These are phyloP conservation scores for Fraxinus excelsior DNA, from an alignment of 257 asterid species.

Conservation along the genomic window DNA sequence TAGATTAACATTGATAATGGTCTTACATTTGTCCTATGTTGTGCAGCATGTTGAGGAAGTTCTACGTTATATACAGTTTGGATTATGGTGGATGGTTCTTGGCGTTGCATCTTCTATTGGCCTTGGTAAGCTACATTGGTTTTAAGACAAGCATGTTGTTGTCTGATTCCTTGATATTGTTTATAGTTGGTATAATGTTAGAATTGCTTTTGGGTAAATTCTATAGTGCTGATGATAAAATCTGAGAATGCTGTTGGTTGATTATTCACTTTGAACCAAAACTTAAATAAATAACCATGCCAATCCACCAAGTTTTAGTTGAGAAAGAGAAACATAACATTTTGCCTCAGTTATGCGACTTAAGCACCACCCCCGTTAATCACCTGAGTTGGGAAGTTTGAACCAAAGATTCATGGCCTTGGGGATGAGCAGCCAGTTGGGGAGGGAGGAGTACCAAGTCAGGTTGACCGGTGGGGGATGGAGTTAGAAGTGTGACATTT, in stretches of 20 bases:
- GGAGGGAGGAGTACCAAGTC: background rate
- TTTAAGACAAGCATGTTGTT: background rate
- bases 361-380: background rate
- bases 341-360: background rate
- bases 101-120: constrained; percentile 99
- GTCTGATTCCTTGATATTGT: constrained; percentile 19
- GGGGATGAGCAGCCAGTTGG: background rate
- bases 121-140: constrained; percentile 60
- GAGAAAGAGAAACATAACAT: background rate
- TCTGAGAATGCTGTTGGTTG: background rate
- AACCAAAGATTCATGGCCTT: background rate
- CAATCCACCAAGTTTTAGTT: background rate
- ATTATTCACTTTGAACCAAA: background rate
- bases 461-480: background rate
- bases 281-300: background rate
- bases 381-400: background rate
- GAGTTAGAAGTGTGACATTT: background rate
- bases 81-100: constrained; percentile 93
- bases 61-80: constrained; percentile 59
- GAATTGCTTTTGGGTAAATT: background rate
- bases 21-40: background rate
- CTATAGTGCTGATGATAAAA: background rate
- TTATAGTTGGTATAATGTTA: background rate
- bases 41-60: constrained; percentile 82
- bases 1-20: constrained; percentile 10